Base-by-base conservation (phyloP, 1,284 basidiomycete genomes). In the Rhodotorula sp. region DNA sequence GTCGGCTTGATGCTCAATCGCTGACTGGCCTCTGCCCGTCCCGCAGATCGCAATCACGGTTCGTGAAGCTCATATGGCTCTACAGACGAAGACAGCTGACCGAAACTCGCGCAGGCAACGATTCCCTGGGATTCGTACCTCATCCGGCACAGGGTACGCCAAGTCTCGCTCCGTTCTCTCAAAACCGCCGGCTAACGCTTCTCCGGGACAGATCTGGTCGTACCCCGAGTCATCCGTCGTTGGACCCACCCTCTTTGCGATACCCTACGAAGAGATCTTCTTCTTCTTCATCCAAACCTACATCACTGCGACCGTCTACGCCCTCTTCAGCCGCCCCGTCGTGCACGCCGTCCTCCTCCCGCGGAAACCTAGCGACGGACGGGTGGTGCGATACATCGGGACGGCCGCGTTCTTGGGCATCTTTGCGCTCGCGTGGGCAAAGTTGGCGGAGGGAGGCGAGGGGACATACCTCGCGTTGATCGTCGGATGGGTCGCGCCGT, bases 231-330 rank as follows among this genome's bases (percentile, higher is more conserved):
- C 71, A 15, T 72, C 71, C 19, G 68, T 73, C 34, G 54, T 76
- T 9, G 76, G 74, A 15, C 72, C 72, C 1, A 78, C 76, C 20
- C 59, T 77, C 27, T 74, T 72, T 48, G 32, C 49, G 46, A 78
- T 79, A 27, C 79, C 79, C 17, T 62, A 76, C 59, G 78, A 79
- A 57, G 78, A 79, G 65, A 59, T 77, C 58, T 77, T 79, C 68
- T 79, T 79, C 74, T 79, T 79, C 61, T 69, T 77, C 67, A 75
- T 79, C 24, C 79, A 79, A 53, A 78, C 79, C 29, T 78, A 76
- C 61, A 75, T 78, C 68, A 79, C 78, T 19, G 61, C 78, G 3
- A 51, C 67, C 57, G 51, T 78, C 47, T 79, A 78, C 67, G 69
- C 77, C 44, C 51, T 79, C 47, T 54, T 76, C 53, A 68, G 59